A percentile compares a stretch with the other conserved stretches of the same genome.
Evolutionary conservation across 2,329 filamentous ascomycete species (phyloP).

Genomic region (Acephala macrosclerotiorum): DNA sequence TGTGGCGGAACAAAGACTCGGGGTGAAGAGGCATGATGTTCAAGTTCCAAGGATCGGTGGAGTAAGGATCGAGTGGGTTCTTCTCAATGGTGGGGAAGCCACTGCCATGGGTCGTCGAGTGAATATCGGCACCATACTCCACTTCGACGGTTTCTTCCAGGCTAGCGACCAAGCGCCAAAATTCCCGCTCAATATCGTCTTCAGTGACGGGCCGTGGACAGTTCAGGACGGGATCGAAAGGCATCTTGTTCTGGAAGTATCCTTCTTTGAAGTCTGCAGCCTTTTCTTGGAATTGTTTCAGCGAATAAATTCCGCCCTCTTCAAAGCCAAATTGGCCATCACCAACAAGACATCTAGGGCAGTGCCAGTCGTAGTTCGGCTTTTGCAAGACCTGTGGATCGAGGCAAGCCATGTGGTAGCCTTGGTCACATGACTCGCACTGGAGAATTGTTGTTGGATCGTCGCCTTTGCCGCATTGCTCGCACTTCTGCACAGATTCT

Average conservation of each 20-base stretch:
- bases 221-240: conserved; percentile 84
- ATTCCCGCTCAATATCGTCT: conserved; percentile 94
- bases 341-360: conserved; percentile 90
- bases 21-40: conserved; percentile 90
- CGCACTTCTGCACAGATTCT: conserved; percentile 70
- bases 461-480: conserved; percentile 83
- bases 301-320: conserved; percentile 92
- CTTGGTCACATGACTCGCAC: conserved; percentile 92
- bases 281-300: conserved; percentile 95
- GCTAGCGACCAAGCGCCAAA: conserved; percentile 94
- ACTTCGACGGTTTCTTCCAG: conserved; percentile 96
- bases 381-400: conserved; percentile 82
- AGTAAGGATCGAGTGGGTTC: conserved; percentile 85
- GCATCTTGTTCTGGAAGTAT: conserved; percentile 92
- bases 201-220: conserved; percentile 84
- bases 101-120: conserved; percentile 96
- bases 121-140: conserved; percentile 97
- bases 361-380: conserved; percentile 93
- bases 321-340: conserved; percentile 98
- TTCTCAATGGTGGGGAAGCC: conserved; percentile 95
- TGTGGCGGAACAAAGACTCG: conserved; percentile 93
- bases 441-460: conserved; percentile 74
- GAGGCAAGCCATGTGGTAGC: conserved; percentile 86
- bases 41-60: conserved; percentile 93
- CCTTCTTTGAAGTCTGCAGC: conserved; percentile 93